Base-by-base conservation (phyloP, 2,329 filamentous ascomycete genomes). In the Talaromyces sp. region DNA sequence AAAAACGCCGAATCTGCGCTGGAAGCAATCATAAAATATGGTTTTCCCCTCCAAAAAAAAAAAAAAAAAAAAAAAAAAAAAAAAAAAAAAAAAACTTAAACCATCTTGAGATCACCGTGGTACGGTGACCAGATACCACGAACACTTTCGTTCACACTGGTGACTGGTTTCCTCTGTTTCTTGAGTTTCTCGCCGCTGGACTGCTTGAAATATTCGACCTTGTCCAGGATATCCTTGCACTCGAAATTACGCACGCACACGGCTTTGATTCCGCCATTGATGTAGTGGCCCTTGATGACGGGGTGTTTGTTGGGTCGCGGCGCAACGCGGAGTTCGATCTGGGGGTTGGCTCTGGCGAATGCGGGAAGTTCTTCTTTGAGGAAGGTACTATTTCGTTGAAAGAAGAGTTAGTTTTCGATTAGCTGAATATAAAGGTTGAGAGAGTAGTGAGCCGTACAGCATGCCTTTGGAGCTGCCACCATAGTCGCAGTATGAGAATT, bases 401-500 rank as follows among this genome's bases (percentile, higher is more conserved):
- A 15, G 15, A 17, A n/a, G 36, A 5, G 36, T 39, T 15, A 39
- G 36, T 39, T 7, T 4, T n/a, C 17, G 3, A 3, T 36, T 0
- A 5, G 4, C 8, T 39, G 6, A 8, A 15, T n/a, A 5, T 39
- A 1, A 15, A 22, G 44, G 13, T 11, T 47, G 11, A 25, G n/a
- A 13, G 44, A 2, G 13, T 47, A 25, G 44, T 47, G 47, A 52
- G 39, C 73, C 84, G 65, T 82, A 95, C 91, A 96, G 95, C 92
- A 98, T 97, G 73, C 95, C 95, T 72, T 82, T 87, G 42, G 93
- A 98, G 76, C 91, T 96, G 65, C 93, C 95, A 62, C 90, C 91
- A 86, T 90, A 93, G 83, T 98, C 92, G 82, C 95, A 98, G 82
- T 96, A 99, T 81, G 96, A 91, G 73, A 99, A 91, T 76, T 96